Evolutionary conservation across 495 filamentous ascomycete genomes (phyloP), one percentile per base, ranked within the genome.

Genomic region (Penicillium pancosmium): DNA sequence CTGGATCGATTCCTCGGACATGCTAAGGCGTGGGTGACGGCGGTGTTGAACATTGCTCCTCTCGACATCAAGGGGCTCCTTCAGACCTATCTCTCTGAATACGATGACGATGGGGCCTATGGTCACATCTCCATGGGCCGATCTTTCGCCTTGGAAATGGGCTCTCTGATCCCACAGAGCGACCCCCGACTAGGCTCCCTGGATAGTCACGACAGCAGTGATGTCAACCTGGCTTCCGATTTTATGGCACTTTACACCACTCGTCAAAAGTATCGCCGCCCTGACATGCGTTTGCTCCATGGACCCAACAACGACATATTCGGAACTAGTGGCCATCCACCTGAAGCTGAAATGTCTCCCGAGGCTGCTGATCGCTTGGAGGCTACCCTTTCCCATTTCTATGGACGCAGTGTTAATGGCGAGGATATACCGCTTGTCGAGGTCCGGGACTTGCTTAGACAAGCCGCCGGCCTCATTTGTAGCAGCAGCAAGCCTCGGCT

Each of bases 211-310:
- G 84, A 87, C 11, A 82, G 85, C 33, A 84, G 82, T 18, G 85
- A 85, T 48, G 86, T 96, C 60, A 94, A 98, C 64, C 88, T 92
- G 13, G 93, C 91, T 12, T 97, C 93, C 13, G 92, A 97, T 70
- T 96, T 98, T 64, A 88, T 98, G 68, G 90, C 92, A 34, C 91
- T 97, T 68, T 97, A 98, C 67, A 97, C 93, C n/a, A 94, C 90
- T 21, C 90, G 94, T 9, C 95, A 98, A 68, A 92, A 92, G 64
- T 98, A 98, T 69, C 85, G 90, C 31, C 90, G 90, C 59, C 83
- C 88, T 13, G 91, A 96, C 66, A 75, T 85, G 11, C 68, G 88
- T 38, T 46, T 52, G 12, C 54, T 57, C n/a, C 52, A 69, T 31
- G 54, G 48, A 34, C 13, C 59, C 11, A 55, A 56, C 12, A 53